phyloP scores from a whole-genome alignment of 2,329 filamentous ascomycete species.

The Botrytis sinoallii region DNA sequence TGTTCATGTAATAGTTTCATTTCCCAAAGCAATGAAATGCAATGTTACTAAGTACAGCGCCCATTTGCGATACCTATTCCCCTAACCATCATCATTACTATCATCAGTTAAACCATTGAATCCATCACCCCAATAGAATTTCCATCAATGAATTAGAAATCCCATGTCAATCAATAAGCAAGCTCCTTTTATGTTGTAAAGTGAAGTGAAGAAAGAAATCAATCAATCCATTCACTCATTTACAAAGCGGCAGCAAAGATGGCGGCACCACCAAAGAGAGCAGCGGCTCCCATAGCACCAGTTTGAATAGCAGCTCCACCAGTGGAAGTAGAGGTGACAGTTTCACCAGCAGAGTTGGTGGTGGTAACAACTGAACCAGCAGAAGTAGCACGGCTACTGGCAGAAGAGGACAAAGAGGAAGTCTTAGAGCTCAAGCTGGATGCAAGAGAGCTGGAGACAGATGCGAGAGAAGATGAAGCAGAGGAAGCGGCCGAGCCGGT shows the following conservation, averaged over 20 bases:
- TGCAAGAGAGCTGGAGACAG: constrained; percentile 16
- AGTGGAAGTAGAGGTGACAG: constrained; percentile 11
- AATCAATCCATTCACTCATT: neutral
- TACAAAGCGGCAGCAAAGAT: constrained; percentile 33
- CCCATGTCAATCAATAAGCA: neutral
- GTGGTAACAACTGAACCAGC: constrained; percentile 1
- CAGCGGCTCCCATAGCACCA: constrained; percentile 33
- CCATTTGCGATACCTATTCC: neutral
- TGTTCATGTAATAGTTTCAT: neutral
- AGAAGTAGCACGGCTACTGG: constrained; percentile 5
- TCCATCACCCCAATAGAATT: neutral
- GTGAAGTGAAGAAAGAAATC: neutral
- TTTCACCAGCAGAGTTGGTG: constrained; percentile 7
- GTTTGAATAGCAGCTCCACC: constrained; percentile 30
- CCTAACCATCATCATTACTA: constrained; percentile 11
- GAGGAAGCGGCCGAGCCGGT: constrained; percentile 17
- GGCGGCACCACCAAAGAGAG: constrained; percentile 34
- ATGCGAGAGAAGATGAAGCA: constrained; percentile 19
- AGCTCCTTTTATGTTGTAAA: neutral
- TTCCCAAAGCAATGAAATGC: neutral
- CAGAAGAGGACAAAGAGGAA: constrained; percentile 19
- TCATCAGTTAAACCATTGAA: neutral
- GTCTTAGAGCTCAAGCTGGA: constrained; percentile 16
- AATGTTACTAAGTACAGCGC: neutral
- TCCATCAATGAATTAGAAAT: neutral